phyloP scores from a whole-genome alignment of 2,329 filamentous ascomycete genomes.

The Xylariales sp. region DNA sequence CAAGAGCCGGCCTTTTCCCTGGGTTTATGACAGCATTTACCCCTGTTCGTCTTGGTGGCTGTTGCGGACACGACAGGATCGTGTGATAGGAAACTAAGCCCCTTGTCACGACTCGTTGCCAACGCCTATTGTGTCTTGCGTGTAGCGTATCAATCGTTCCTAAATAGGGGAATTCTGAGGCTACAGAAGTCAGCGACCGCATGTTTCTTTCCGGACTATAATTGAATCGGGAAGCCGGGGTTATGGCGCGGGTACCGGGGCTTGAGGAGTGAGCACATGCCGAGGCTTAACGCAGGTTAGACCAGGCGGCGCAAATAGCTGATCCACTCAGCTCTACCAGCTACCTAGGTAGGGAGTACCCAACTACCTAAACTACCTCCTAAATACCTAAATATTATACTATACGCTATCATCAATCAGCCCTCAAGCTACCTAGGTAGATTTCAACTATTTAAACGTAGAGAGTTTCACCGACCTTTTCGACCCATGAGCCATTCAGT shows the following conservation, averaged over 20 bases:
- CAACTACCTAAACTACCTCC: no score
- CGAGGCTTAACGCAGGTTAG: conserved; percentile 29
- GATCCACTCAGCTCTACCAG: conserved; percentile 26
- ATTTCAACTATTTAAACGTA: background rate
- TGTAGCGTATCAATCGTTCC: background rate
- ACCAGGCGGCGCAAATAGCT: background rate
- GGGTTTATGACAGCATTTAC: background rate
- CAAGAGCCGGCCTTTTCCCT: background rate
- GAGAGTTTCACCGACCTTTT: background rate
- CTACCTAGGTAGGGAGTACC: no score
- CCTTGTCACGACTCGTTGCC: conserved; percentile 2
- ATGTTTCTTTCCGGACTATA: conserved; percentile 19
- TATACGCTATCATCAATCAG: background rate
- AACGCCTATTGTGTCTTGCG: background rate
- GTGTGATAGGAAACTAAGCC: conserved; percentile 7
- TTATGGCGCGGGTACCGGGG: conserved; percentile 4
- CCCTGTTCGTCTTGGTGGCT: background rate
- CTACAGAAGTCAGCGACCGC: conserved; percentile 17
- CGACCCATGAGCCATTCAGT: no score
- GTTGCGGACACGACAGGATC: background rate
- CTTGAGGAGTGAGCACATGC: conserved; percentile 20
- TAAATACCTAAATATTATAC: no score
- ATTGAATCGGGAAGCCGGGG: conserved; percentile 13
- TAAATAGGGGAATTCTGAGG: background rate
- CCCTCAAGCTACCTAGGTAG: background rate